Percentiles rank a stretch among this genome's conserved stretches.
These are phyloP conservation scores for Pulveroboletus sp. DNA, from an alignment of 768 basidiomycete species.

Conservation along the genomic window DNA sequence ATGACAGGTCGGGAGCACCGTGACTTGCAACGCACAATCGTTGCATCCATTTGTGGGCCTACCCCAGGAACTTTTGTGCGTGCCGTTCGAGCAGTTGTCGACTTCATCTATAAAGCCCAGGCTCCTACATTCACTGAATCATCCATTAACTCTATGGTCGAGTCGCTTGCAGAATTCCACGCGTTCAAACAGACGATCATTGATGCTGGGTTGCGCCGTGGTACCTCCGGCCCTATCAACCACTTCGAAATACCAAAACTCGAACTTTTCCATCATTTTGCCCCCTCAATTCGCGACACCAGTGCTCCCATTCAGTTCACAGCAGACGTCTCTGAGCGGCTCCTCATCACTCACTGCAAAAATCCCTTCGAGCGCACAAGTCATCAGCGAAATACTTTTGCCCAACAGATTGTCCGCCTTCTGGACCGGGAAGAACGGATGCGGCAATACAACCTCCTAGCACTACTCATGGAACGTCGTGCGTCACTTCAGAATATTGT, in stretches of 20 bases:
- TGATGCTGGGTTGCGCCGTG: not conserved
- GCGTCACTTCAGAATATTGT: not conserved
- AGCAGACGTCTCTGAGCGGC: constrained; percentile 17
- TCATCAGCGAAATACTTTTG: constrained; percentile 20
- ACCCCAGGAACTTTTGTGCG: not conserved
- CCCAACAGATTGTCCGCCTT: constrained; percentile 19
- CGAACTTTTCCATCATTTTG: constrained; percentile 13
- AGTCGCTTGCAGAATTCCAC: constrained; percentile 10
- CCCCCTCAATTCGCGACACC: constrained; percentile 6
- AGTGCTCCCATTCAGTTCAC: constrained; percentile 26
- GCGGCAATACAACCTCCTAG: not conserved
- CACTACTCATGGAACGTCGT: not conserved
- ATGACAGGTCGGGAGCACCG: constrained; percentile 39
- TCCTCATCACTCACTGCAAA: constrained; percentile 19
- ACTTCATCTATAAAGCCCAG: constrained; percentile 28
- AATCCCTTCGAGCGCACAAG: constrained; percentile 22
- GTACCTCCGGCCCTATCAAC: not conserved
- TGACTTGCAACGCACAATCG: constrained; percentile 34
- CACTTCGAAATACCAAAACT: constrained; percentile 27
- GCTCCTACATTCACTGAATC: constrained; percentile 5
- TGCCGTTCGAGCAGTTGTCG: constrained; percentile 13
- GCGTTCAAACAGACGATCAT: constrained; percentile 12
- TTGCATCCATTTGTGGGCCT: constrained; percentile 12
- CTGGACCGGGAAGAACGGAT: constrained; percentile 10
- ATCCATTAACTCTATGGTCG: constrained; percentile 5